Base-by-base conservation (phyloP, 1,284 basidiomycete genomes). In the Singerocomus inundabilis region DNA sequence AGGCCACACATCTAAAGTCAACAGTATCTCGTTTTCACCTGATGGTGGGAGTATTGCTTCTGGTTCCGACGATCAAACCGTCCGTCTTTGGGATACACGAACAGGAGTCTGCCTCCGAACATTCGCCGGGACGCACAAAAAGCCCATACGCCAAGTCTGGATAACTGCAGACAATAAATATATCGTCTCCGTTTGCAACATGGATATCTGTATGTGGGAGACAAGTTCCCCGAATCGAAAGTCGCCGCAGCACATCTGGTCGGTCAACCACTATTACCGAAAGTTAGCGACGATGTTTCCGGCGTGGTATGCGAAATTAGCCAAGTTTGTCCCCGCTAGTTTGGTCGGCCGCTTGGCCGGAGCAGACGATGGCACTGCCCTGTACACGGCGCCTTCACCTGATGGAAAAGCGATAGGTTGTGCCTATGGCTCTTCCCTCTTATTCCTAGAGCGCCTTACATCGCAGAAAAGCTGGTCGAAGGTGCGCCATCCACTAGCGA, bases 31-130 rank as follows among this genome's bases (percentile, higher is more conserved):
- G 6, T 60, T 63, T 40, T 66, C 60, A 4, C 33, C 47, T 12
- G 54, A 66, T 28, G 38, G 32, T 5, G 46, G 6, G 25, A 45
- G 35, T 11, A 51, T 64, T 24, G 62, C 51, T 2, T 62, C 61
- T 5, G 54, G 58, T 12, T 63, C 63, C 6, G 43, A 51, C 11
- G 61, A 63, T 26, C 48, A 51, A 33, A 53, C 40, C 7, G 33
- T 60, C 24, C 59, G 62, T 42, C 38, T 66, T 10, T 64, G 62
- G 62, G 60, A 66, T 25, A 42, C 46, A 18, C 40, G 45, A 25
- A 62, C 62, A 15, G 60, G 53, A 35, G 51, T 49, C 13, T 61
- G 57, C 35, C 42, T 61, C 24, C 48, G 47, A 7, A 61, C 49
- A 11, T 53, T 49, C 10, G 7, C 47, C 15, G 46, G 47, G 44